phyloP scores from a whole-genome alignment of 192 early-diverging fungal species.

The Neocallimastix lanati region DNA sequence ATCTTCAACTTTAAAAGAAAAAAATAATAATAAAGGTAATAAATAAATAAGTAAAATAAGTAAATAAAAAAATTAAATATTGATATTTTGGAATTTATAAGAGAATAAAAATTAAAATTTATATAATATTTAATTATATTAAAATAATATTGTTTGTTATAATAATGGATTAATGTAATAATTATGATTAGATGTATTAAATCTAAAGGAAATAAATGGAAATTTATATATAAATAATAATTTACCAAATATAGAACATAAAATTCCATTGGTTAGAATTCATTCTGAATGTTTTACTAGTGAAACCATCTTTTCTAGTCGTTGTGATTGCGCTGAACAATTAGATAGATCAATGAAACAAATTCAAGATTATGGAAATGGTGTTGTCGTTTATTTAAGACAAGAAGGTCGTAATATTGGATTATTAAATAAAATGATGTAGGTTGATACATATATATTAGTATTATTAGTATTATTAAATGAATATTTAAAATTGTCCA shows the following conservation, averaged over 20 bases:
- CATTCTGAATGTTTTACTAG: constrained; percentile 97
- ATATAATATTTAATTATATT: too few relatives aligned
- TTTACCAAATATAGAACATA: background rate
- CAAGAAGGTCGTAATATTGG: constrained; percentile 96
- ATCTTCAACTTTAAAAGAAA: background rate
- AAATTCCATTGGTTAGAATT: constrained; percentile 62
- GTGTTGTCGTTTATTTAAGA: constrained; percentile 86
- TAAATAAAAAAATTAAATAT: too few relatives aligned
- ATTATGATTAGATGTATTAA: background rate
- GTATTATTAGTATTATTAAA: too few relatives aligned
- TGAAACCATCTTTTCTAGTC: constrained; percentile 71
- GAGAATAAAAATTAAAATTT: too few relatives aligned
- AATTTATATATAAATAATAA: constrained; percentile 3
- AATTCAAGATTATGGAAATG: constrained; percentile 65
- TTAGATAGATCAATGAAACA: constrained; percentile 75
- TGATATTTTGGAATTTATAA: too few relatives aligned
- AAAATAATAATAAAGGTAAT: constrained; percentile 4
- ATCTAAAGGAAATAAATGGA: background rate
- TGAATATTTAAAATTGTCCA: too few relatives aligned
- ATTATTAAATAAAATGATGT: constrained; percentile 76
- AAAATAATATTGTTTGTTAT: too few relatives aligned
- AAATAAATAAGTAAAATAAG: too few relatives aligned
- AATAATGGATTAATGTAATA: too few relatives aligned
- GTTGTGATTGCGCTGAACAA: constrained; percentile 94
- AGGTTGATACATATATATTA: constrained; percentile 8